Conservation (phyloP, 805 yeast genomes). For the Metschnikowia santaceciliae region DNA sequence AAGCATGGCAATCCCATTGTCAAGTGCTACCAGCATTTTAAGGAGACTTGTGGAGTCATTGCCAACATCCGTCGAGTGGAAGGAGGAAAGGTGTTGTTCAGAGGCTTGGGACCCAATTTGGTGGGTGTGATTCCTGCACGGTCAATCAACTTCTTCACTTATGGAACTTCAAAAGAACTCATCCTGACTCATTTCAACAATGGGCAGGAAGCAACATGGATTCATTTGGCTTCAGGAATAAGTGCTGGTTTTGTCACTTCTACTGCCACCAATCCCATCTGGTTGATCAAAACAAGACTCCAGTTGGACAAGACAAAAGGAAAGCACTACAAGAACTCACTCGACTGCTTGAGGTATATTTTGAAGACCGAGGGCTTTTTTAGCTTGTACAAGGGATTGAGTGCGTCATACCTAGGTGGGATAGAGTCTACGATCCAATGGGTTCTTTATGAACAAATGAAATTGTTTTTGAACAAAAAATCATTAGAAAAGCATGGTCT, state of each 20-base stretch:
- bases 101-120: slow-evolving; percentile 93
- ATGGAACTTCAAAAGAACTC: slow-evolving; percentile 85
- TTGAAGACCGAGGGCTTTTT: slow-evolving; percentile 70
- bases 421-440: slow-evolving; percentile 91
- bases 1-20: slow-evolving; percentile 33
- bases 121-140: slow-evolving; percentile 98
- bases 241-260: slow-evolving; percentile 92
- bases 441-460: slow-evolving; percentile 96
- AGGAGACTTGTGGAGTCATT: slow-evolving; percentile 75
- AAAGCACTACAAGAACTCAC: slow-evolving; percentile 72
- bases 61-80: slow-evolving; percentile 65
- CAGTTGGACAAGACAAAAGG: slow-evolving; percentile 77
- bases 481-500: slow-evolving; percentile 35
- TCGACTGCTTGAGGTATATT: slow-evolving; percentile 76
- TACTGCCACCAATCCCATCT: slow-evolving; percentile 95
- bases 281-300: slow-evolving; percentile 92
- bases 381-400: slow-evolving; percentile 85
- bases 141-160: slow-evolving; percentile 92
- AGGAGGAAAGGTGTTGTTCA: slow-evolving; percentile 83
- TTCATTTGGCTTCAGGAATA: slow-evolving; percentile 83
- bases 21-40: slow-evolving; percentile 66
- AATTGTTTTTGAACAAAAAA: slow-evolving; percentile 54
- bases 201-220: slow-evolving; percentile 76
- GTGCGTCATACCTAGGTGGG: slow-evolving; percentile 93
- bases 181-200: slow-evolving; percentile 63